These are phyloP conservation scores for Yamadazyma oceani DNA, from an alignment of 1,139 yeast genomes.

Conservation along the genomic window DNA sequence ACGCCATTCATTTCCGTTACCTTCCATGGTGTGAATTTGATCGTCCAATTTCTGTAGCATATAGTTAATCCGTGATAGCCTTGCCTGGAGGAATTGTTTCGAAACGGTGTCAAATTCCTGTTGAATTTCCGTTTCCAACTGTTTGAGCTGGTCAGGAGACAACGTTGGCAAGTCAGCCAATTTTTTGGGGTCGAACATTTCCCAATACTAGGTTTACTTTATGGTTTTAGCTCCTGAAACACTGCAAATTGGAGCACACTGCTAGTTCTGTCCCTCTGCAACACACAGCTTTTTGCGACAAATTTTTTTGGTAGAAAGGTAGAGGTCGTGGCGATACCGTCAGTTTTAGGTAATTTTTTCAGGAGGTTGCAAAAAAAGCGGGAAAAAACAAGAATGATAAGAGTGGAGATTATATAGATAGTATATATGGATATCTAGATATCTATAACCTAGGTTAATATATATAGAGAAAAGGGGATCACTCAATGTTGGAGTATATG, in stretches of 20 bases:
- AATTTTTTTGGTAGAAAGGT: too few relatives aligned
- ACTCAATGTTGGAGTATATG: constrained; percentile 80
- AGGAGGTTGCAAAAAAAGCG: background rate
- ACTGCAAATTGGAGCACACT: too few relatives aligned
- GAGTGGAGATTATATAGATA: constrained; percentile 1
- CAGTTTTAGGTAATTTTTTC: too few relatives aligned
- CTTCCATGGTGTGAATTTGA: constrained; percentile 27
- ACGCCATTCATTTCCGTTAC: constrained; percentile 38
- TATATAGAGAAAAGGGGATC: too few relatives aligned
- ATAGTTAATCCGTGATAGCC: constrained; percentile 32
- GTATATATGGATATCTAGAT: too few relatives aligned
- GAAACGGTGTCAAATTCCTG: constrained; percentile 32
- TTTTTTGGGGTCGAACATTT: constrained; percentile 8
- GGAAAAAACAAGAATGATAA: constrained; percentile 7
- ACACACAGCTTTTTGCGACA: too few relatives aligned
- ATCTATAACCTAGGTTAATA: too few relatives aligned
- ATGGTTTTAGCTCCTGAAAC: too few relatives aligned
- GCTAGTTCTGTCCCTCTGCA: too few relatives aligned
- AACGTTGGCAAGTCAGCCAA: constrained; percentile 18
- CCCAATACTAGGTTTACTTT: too few relatives aligned
- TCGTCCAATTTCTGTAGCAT: constrained; percentile 27
- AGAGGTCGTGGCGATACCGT: too few relatives aligned
- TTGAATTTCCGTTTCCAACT: constrained; percentile 30
- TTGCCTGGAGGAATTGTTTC: constrained; percentile 29
- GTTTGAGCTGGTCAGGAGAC: constrained; percentile 29